Evolutionary conservation across 2,329 filamentous ascomycete genomes (phyloP).

Genomic region (Pezicula neosporulosa): DNA sequence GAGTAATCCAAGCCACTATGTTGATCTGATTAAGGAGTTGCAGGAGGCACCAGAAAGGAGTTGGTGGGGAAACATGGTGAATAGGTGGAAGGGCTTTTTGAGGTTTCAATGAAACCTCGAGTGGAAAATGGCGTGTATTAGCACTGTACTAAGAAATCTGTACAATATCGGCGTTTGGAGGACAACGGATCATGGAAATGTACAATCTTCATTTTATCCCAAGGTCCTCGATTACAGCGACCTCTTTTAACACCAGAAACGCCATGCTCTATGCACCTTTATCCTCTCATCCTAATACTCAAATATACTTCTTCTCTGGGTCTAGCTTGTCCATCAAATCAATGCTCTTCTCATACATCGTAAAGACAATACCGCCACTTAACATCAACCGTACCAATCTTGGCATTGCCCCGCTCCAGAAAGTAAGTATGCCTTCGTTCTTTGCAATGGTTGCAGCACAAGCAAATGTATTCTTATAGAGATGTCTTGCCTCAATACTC

Average conservation of each 20-base stretch:
- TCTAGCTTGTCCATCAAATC: conserved; percentile 78
- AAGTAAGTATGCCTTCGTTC: conserved; percentile 83
- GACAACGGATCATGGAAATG: neutral
- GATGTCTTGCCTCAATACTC: conserved; percentile 76
- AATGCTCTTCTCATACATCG: conserved; percentile 98
- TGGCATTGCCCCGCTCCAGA: conserved; percentile 92
- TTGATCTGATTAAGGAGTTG: conserved; percentile 57
- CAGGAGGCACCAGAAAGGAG: conserved; percentile 58
- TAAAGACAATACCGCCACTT: conserved; percentile 96
- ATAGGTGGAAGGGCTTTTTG: conserved; percentile 57
- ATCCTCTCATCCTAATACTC: conserved; percentile 12
- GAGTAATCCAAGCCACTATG: conserved; percentile 63
- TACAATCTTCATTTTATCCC: neutral
- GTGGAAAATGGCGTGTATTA: neutral
- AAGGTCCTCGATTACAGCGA: neutral
- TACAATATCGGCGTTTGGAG: conserved; percentile 5
- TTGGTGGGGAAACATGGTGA: conserved; percentile 47
- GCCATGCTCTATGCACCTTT: conserved; percentile 10
- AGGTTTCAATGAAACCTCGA: conserved; percentile 42
- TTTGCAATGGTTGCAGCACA: conserved; percentile 82
- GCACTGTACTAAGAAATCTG: conserved; percentile 1
- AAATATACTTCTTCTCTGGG: conserved; percentile 81
- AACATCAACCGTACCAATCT: conserved; percentile 79
- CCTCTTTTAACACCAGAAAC: conserved; percentile 13
- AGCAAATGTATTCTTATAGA: conserved; percentile 84